These are phyloP conservation scores for Starmerella bombi DNA, from an alignment of 805 yeast genomes.

Conservation along the genomic window DNA sequence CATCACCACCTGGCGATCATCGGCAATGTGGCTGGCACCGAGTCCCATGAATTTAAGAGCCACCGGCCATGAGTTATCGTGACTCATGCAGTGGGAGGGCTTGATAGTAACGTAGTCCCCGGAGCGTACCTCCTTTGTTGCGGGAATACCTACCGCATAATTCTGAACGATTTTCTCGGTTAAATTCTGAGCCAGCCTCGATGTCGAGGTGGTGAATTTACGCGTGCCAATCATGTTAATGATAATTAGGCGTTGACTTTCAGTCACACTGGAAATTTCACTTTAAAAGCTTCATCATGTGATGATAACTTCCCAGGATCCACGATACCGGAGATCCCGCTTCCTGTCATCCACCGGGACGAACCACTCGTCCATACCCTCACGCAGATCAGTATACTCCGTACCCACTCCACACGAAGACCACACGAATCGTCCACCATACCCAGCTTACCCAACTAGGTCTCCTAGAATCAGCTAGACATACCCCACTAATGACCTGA, in stretches of 20 bases:
- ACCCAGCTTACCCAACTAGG: no score
- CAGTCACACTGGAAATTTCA: no score
- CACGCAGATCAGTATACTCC: no score
- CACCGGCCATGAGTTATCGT: constrained; percentile 98
- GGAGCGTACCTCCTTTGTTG: constrained; percentile 60
- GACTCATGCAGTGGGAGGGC: constrained; percentile 98
- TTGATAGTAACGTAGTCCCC: constrained; percentile 92
- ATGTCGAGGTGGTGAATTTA: constrained; percentile 10
- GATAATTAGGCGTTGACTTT: no score
- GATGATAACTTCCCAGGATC: background rate
- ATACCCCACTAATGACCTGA: no score
- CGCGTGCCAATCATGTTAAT: constrained; percentile 2
- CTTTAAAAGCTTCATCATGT: background rate
- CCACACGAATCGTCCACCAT: no score
- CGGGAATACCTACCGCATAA: constrained; percentile 74
- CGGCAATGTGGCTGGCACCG: constrained; percentile 73
- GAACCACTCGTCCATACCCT: no score
- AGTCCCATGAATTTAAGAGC: constrained; percentile 91
- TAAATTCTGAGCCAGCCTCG: constrained; percentile 46
- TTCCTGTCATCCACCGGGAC: no score
- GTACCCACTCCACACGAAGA: no score
- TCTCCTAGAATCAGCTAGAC: no score
- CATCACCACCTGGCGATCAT: constrained; percentile 85
- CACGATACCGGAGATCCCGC: background rate
- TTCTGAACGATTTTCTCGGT: constrained; percentile 93